These are phyloP conservation scores for Hemisphaericaspora lyxosophila DNA, from an alignment of 1,139 yeast genomes.

Conservation along the genomic window DNA sequence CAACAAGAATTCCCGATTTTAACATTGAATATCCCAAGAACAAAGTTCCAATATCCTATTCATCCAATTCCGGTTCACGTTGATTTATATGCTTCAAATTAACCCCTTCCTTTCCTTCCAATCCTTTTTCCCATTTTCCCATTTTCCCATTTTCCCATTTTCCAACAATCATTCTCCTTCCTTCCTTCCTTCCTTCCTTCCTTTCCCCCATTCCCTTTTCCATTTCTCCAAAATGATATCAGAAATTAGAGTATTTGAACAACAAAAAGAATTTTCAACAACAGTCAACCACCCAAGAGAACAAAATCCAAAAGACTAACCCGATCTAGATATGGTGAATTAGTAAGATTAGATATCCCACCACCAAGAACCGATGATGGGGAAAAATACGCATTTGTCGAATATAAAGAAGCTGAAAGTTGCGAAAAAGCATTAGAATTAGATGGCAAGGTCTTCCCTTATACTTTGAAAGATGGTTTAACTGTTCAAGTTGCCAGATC, in stretches of 20 bases:
- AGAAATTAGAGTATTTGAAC: neutral
- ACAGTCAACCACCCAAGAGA: conserved; percentile 12
- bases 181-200: conserved; percentile 1
- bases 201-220: conserved; percentile 9
- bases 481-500: conserved; percentile 61
- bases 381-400: conserved; percentile 72
- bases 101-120: conserved; percentile 1
- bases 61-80: no score
- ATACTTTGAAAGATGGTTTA: conserved; percentile 39
- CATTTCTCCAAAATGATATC: conserved; percentile 4
- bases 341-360: conserved; percentile 67
- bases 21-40: conserved; percentile 2
- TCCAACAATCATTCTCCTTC: conserved; percentile 1
- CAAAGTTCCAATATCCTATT: neutral
- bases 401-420: conserved; percentile 57
- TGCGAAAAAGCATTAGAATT: conserved; percentile 62
- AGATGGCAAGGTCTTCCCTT: conserved; percentile 46
- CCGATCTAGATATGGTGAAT: conserved; percentile 52
- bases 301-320: conserved; percentile 10
- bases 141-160: neutral
- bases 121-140: conserved; percentile 2
- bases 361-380: conserved; percentile 67
- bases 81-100: no score
- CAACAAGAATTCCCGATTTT: neutral
- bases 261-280: conserved; percentile 3